A percentile compares a stretch with the other conserved stretches of the same genome.
Evolutionary conservation across 176 grass and related monocot genomes (phyloP).

Genomic region (maize (Zea mays)): DNA sequence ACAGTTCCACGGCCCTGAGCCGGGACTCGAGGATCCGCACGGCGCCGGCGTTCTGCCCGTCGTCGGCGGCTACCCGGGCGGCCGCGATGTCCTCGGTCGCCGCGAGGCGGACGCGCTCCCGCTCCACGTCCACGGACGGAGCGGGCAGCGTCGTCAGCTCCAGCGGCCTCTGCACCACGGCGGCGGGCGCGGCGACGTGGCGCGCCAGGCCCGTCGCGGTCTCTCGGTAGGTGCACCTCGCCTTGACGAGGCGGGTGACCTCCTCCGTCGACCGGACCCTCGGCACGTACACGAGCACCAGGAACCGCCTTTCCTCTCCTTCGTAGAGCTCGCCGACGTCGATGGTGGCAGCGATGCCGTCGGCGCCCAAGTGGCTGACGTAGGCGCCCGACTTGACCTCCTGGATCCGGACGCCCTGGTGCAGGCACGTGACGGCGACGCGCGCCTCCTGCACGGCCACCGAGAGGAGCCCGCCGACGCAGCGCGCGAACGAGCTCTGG

Average conservation of each 20-base stretch:
- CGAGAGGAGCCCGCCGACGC: too few species aligned
- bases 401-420: too few species aligned
- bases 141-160: background rate
- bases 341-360: too few species aligned
- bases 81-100: slow-evolving; percentile 1
- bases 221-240: background rate
- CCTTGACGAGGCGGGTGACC: background rate
- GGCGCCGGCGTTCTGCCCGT: background rate
- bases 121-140: background rate
- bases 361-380: too few species aligned
- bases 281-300: too few species aligned
- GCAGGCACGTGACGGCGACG: too few species aligned
- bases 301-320: too few species aligned
- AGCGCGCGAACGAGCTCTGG: too few species aligned
- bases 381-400: too few species aligned
- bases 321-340: too few species aligned
- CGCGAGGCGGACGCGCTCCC: background rate
- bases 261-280: background rate
- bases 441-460: too few species aligned
- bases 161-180: background rate
- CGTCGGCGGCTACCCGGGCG: background rate
- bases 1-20: background rate
- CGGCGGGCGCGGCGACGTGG: too few species aligned
- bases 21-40: background rate
- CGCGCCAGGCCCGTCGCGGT: background rate